Percentiles rank a stretch among this genome's conserved stretches.
Evolutionary conservation across 441 rosid genomes (phyloP).

Genomic region (Erodium moschatum): DNA sequence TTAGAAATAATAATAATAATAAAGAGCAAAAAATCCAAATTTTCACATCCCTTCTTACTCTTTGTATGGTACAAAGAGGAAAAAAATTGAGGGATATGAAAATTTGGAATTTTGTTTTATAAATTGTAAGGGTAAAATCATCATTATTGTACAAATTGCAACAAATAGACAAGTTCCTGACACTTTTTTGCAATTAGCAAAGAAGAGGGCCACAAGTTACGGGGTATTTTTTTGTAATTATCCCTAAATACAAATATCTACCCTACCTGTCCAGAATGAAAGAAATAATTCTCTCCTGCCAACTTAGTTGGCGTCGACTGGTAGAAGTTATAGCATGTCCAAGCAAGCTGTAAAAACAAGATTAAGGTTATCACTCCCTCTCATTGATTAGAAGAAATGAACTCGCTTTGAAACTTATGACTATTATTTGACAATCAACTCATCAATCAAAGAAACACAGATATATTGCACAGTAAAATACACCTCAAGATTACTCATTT

Average conservation of each 20-base stretch:
- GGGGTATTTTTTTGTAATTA: too few species aligned
- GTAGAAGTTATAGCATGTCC: slow-evolving; percentile 95
- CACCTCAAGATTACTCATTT: neutral
- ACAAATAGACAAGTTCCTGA: too few species aligned
- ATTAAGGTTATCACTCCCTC: slow-evolving; percentile 9
- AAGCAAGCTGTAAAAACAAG: slow-evolving; percentile 59
- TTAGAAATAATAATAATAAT: too few species aligned
- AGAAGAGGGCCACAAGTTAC: too few species aligned
- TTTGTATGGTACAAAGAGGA: too few species aligned
- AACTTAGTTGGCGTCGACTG: slow-evolving; percentile 82
- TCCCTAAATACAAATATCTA: slow-evolving; percentile 16
- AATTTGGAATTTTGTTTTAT: too few species aligned
- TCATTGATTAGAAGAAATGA: neutral
- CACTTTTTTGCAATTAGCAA: too few species aligned
- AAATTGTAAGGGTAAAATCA: too few species aligned
- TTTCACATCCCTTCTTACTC: too few species aligned
- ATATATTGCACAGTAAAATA: neutral
- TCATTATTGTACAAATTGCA: too few species aligned
- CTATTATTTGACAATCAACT: neutral
- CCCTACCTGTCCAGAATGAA: slow-evolving; percentile 78
- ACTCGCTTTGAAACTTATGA: neutral
- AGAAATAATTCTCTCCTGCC: slow-evolving; percentile 94
- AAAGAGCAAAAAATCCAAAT: too few species aligned
- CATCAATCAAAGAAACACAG: neutral
- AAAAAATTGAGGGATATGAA: too few species aligned